Evolutionary conservation across 768 basidiomycete species (phyloP), one percentile per base, ranked within the genome.

Genomic region (Clitopilus passeckerianus): DNA sequence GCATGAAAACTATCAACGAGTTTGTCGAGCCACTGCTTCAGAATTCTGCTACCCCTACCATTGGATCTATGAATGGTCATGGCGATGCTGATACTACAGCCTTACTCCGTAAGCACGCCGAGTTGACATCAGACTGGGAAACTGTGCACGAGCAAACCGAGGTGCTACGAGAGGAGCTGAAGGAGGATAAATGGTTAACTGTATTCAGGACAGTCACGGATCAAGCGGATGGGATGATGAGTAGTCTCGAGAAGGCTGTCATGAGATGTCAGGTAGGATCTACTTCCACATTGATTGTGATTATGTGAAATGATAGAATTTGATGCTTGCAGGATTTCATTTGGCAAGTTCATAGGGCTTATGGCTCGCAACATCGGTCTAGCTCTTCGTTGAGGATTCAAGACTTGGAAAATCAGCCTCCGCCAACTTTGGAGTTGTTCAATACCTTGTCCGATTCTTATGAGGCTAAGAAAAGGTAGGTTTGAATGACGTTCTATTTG

Each of bases 201-300:
- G 92, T 98, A 20, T 98, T 98, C 74, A 84, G 95, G 64, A 95
- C 92, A 5, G 91, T 94, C 59, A 87, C 93, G 44, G 90, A 95
- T 67, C 95, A 98, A 71, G 95, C 96, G 44, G 93, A 95, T 70
- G 93, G 93, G 23, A 97, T 98, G 96, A 96, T 98, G 93, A 85
- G 85, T 27, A 92, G 91, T 67, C 75, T 99, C 64, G 93, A 98
- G 75, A 98, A 96, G 72, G 93, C 91, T 8, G 86, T 96, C 46
- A 87, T 86, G 66, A 86, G 91, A 63, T 95, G 93, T 77, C 90
- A 92, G 78, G 93, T 93, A 66, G 63, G 86, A 69, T 7, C 41
- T 56, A 27, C 53, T 34, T 37, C 54, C 33, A 15, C 54, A 14
- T 16, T 55, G 10, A 34, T 34, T 55, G 33, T 33, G 54, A 33